These are phyloP conservation scores for Filobasidium wieringae DNA, from an alignment of 768 basidiomycete species.

Conservation along the genomic window DNA sequence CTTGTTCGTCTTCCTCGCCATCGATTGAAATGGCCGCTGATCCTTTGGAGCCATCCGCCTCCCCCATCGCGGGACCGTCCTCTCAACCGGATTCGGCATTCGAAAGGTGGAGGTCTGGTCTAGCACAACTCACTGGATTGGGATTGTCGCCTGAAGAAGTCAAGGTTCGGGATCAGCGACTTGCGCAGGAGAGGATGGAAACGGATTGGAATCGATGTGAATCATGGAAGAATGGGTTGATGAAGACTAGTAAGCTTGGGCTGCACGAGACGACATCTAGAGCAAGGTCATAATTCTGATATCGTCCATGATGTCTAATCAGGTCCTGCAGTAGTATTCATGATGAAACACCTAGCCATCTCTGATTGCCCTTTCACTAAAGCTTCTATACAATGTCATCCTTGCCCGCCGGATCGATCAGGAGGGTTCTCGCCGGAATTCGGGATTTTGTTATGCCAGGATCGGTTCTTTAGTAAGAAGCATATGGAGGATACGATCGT, in stretches of 20 bases:
- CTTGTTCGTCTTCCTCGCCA: no score
- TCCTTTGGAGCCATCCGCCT: not conserved
- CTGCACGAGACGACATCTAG: not conserved
- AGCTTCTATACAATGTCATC: constrained; percentile 66
- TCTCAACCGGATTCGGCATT: constrained; percentile 36
- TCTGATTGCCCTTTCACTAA: constrained; percentile 60
- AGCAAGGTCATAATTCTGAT: not conserved
- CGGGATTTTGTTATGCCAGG: constrained; percentile 73
- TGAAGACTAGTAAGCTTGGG: constrained; percentile 53
- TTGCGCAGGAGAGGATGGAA: constrained; percentile 39
- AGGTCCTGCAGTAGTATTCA: constrained; percentile 82
- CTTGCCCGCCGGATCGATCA: constrained; percentile 60
- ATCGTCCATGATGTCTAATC: not conserved
- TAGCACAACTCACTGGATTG: constrained; percentile 47
- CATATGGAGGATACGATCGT: constrained; percentile 89
- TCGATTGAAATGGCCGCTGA: not conserved
- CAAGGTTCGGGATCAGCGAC: constrained; percentile 22
- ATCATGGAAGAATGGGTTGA: constrained; percentile 55
- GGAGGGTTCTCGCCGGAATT: constrained; percentile 73
- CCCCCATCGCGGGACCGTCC: not conserved
- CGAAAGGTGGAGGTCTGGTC: constrained; percentile 47
- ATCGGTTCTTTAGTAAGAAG: constrained; percentile 62
- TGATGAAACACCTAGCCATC: constrained; percentile 76
- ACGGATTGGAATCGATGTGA: constrained; percentile 48
- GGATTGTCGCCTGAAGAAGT: constrained; percentile 45